These are phyloP conservation scores for Achlya hypogyna DNA, from an alignment of 352 stramenopile genomes.

Conservation along the genomic window DNA sequence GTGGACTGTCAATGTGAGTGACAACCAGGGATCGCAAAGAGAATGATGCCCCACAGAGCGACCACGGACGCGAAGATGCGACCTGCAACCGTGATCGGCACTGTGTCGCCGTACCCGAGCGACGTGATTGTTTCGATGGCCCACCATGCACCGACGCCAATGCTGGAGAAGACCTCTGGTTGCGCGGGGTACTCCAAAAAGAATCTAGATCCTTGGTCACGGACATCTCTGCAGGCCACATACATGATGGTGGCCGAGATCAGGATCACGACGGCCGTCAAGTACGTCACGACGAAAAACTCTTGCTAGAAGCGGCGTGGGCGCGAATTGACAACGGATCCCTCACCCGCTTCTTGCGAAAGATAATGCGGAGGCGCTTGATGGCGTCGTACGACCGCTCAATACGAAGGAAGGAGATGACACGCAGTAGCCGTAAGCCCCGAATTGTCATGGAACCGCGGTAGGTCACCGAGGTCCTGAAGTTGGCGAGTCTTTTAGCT, in stretches of 20 bases:
- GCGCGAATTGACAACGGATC: background rate
- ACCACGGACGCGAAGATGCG: constrained; percentile 66
- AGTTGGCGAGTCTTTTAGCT: background rate
- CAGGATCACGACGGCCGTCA: constrained; percentile 69
- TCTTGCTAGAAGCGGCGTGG: constrained; percentile 31
- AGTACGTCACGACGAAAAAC: constrained; percentile 67
- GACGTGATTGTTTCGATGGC: constrained; percentile 77
- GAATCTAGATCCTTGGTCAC: too few species aligned
- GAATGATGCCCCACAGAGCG: constrained; percentile 76
- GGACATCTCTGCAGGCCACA: too few species aligned
- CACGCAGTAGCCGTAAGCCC: constrained; percentile 54
- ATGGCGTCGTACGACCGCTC: constrained; percentile 71
- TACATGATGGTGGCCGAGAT: constrained; percentile 74
- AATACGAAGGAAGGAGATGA: constrained; percentile 73
- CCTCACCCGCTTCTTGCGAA: constrained; percentile 41
- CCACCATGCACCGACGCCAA: constrained; percentile 70
- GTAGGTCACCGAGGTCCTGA: constrained; percentile 31
- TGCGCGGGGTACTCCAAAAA: constrained; percentile 70
- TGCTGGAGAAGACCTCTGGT: constrained; percentile 66
- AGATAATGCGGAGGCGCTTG: constrained; percentile 68
- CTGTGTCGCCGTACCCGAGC: constrained; percentile 80
- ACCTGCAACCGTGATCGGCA: constrained; percentile 52
- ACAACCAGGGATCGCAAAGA: constrained; percentile 65
- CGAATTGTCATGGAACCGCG: constrained; percentile 57
- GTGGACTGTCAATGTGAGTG: background rate